Evolutionary conservation across 352 stramenopile species (phyloP), one percentile per base, ranked within the genome.

Genomic region (Aphanomyces invadans): DNA sequence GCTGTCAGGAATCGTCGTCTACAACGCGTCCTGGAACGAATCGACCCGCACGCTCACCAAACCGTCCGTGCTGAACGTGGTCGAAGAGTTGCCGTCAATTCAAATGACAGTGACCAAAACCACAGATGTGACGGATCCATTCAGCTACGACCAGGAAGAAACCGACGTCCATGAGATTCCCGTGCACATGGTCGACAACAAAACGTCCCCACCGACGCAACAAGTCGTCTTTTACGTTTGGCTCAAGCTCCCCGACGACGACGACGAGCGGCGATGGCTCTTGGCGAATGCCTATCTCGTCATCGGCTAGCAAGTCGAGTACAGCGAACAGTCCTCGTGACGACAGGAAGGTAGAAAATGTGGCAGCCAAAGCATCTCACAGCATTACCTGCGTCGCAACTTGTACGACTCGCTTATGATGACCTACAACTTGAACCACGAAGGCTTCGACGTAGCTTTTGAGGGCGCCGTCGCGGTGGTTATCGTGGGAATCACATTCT

Each of bases 371-470:
- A n/a, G n/a, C n/a, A n/a, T n/a, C n/a, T n/a, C n/a, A n/a, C n/a
- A n/a, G n/a, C n/a, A n/a, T n/a, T n/a, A n/a, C n/a, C n/a, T n/a
- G 55, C 2, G n/a, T 63, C 42, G 55, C n/a, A 32, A 26, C 33
- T 56, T 42, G 21, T 66, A 55, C 23, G 59, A 55, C 46, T 66
- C 59, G 32, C n/a, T n/a, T n/a, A n/a, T n/a, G n/a, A n/a, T n/a
- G n/a, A n/a, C n/a, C n/a, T 99, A 99, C 80, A 90, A 95, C 68
- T 77, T 89, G 49, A 89, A 98, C 36, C 36, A 42, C n/a, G n/a
- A n/a, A n/a, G n/a, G n/a, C n/a, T n/a, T n/a, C n/a, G n/a, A 42
- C 36, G 7, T 42, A 15, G 36, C 36, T 42, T 42, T n/a, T n/a
- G n/a, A n/a, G 36, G 36, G 15, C 15, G 36, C 36, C 15, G 7